Percentiles rank a stretch among this genome's conserved stretches.
These are phyloP conservation scores for Fonsecaea pugnacius DNA, from an alignment of 2,329 filamentous ascomycete genomes.

Conservation along the genomic window DNA sequence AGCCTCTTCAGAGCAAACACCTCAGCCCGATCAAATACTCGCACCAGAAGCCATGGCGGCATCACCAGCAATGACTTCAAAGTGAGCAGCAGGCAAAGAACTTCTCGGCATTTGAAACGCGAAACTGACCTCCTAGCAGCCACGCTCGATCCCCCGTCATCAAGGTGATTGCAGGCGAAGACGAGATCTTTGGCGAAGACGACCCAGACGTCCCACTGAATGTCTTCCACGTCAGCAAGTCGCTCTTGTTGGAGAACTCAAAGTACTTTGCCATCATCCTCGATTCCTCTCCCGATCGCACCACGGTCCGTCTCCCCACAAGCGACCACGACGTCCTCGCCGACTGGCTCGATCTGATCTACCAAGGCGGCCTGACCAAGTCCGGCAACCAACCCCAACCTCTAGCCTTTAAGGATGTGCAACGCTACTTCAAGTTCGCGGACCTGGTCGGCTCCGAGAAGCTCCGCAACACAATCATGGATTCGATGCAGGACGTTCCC, in stretches of 20 bases:
- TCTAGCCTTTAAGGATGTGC: neutral
- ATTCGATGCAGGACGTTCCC: conserved; percentile 12
- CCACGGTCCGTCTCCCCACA: conserved; percentile 12
- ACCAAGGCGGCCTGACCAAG: neutral
- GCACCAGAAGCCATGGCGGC: neutral
- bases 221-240: conserved; percentile 26
- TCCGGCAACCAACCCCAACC: neutral
- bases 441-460: conserved; percentile 16
- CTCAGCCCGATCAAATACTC: neutral
- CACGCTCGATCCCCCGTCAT: conserved; percentile 22
- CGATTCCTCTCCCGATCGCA: conserved; percentile 12
- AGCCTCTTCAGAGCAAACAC: neutral
- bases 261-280: conserved; percentile 22
- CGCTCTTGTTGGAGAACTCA: conserved; percentile 21
- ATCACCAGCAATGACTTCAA: neutral
- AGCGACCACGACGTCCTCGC: conserved; percentile 10
- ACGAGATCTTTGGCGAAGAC: conserved; percentile 12
- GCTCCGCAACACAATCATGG: conserved; percentile 21
- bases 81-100: neutral
- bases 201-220: conserved; percentile 8
- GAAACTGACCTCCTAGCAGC: conserved; percentile 1
- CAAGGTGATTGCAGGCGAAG: conserved; percentile 19
- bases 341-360: conserved; percentile 20
- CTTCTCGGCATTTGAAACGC: neutral
- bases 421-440: conserved; percentile 16